Evolutionary conservation across 2,329 filamentous ascomycete genomes (phyloP), one percentile per base, ranked within the genome.

Genomic region (Verticillium zaregamsianum): DNA sequence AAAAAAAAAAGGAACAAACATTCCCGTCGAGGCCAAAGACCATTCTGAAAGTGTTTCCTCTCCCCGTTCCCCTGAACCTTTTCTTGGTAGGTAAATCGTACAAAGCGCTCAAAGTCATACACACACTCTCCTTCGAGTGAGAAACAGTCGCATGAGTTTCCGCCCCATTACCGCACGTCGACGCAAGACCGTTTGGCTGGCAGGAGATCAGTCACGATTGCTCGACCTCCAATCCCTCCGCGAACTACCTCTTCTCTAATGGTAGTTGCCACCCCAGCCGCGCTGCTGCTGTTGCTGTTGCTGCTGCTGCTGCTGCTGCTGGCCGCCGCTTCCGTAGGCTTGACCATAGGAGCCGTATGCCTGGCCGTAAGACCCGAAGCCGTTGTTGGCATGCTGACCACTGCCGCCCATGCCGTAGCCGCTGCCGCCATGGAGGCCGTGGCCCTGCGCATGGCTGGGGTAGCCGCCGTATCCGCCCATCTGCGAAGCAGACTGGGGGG

Each of bases 241-340:
- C 45, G 45, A 52, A 52, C 45, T 52, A 52, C 45, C 45, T 23
- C 45, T 14, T 23, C 20, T 23, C 73, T 80, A 79, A 67, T 83
- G 78, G 78, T 86, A 86, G 79, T 86, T 86, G 68, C 79, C 80
- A 67, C 84, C 84, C 84, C 84, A 86, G 69, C 84, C 83, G 66
- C 82, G 79, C 64, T 80, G 80, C 69, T 79, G 79, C 68, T 78
- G 76, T 66, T 80, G 76, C 63, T 71, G 70, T 64, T 73, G 71
- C 35, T 71, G 72, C 63, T 74, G 71, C 67, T 78, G 76, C 66
- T 80, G 76, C 63, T 71, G 70, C 40, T 71, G 71, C 62, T 74
- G 71, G 62, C 68, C 71, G 61, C 76, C 74, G 61, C 69, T 69
- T 32, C 70, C 77, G 70, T 83, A 83, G 20, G 45, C 45, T 20